phyloP scores from a whole-genome alignment of 2,329 filamentous ascomycete genomes.

The Paecilomyces sp. region DNA sequence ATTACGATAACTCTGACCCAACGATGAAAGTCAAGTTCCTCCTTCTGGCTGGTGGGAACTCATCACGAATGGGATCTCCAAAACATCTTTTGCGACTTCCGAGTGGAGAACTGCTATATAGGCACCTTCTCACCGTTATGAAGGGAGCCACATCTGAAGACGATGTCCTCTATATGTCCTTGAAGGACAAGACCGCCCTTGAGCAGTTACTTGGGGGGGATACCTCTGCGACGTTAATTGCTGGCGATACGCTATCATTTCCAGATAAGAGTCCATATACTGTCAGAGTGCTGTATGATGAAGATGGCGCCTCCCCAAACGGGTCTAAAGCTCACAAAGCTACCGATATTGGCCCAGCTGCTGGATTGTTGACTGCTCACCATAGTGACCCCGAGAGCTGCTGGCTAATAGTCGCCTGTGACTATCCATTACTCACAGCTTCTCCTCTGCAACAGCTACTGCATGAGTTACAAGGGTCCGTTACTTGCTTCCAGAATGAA shows the following conservation, averaged over 20 bases:
- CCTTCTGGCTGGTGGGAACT: conserved; percentile 24
- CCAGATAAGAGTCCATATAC: neutral
- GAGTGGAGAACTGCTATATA: conserved; percentile 19
- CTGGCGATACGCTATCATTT: neutral
- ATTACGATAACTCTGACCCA: neutral
- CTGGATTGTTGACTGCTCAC: conserved; percentile 26
- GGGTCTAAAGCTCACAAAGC: conserved; percentile 1
- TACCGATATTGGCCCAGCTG: conserved; percentile 13
- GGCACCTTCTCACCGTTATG: conserved; percentile 17
- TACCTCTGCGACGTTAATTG: conserved; percentile 2
- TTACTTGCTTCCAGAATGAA: conserved; percentile 28
- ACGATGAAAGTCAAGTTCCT: conserved; percentile 15
- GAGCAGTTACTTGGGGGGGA: neutral
- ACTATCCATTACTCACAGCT: conserved; percentile 25
- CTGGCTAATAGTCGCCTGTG: conserved; percentile 28
- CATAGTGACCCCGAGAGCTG: conserved; percentile 10
- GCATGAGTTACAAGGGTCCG: conserved; percentile 12
- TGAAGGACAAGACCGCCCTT: conserved; percentile 9
- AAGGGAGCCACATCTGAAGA: conserved; percentile 15
- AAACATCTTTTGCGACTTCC: conserved; percentile 25
- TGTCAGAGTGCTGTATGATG: neutral
- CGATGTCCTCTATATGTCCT: conserved; percentile 18
- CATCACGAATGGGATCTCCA: conserved; percentile 21
- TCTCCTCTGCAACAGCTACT: conserved; percentile 19
- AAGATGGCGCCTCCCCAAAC: neutral